Conservation (phyloP, 139 green algal species). For the Coelastrella sp. region DNA sequence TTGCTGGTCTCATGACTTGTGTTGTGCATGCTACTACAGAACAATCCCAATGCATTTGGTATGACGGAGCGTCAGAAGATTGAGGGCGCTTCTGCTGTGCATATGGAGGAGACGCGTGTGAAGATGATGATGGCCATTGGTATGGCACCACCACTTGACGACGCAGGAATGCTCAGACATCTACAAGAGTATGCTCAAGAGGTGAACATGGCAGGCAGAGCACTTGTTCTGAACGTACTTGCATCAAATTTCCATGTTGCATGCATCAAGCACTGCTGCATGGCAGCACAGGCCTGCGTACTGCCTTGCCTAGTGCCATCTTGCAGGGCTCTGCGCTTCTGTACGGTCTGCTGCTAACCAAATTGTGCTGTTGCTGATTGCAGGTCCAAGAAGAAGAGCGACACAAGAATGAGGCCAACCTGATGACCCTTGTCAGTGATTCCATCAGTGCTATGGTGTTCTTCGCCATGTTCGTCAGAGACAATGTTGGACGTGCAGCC, state of each 20-base stretch:
- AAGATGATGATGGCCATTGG: constrained; percentile 87
- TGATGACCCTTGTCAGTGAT: constrained; percentile 77
- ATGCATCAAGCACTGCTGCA: background rate
- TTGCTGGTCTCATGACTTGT: background rate
- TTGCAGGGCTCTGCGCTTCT: background rate
- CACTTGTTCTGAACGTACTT: background rate
- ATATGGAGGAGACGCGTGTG: constrained; percentile 86
- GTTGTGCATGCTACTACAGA: constrained; percentile 29
- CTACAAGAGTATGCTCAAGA: constrained; percentile 69
- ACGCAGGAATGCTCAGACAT: constrained; percentile 73
- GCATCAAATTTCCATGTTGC: no score
- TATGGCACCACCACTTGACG: constrained; percentile 72
- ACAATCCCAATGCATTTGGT: constrained; percentile 80
- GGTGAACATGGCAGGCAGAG: constrained; percentile 33
- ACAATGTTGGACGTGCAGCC: constrained; percentile 35
- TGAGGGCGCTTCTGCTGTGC: constrained; percentile 74
- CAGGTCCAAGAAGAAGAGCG: constrained; percentile 74
- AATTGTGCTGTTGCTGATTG: background rate
- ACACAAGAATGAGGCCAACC: constrained; percentile 68
- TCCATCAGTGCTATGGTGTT: constrained; percentile 67
- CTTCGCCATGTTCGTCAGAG: constrained; percentile 69
- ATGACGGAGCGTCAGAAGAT: constrained; percentile 79
- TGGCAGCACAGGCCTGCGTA: no score
- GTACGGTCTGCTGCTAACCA: background rate
- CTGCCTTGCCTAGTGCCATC: background rate